Evolutionary conservation across 2,329 filamentous ascomycete genomes (phyloP).

Genomic region (Ilyonectria mors-panacis): DNA sequence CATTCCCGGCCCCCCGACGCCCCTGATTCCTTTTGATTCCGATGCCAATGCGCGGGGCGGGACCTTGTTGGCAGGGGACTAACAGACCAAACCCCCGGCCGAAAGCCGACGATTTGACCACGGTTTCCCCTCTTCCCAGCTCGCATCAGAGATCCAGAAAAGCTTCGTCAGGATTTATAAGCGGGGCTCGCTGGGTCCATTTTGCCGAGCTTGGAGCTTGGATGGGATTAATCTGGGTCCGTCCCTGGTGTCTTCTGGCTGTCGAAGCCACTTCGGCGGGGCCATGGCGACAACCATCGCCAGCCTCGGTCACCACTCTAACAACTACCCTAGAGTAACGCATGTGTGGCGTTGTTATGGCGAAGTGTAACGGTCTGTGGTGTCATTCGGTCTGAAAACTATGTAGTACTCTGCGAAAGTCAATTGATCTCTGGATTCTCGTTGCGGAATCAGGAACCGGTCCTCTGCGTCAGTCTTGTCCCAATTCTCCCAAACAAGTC

Average conservation of each 20-base stretch:
- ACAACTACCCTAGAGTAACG: background rate
- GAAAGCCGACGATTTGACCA: background rate
- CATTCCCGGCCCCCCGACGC: no score
- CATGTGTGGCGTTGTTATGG: background rate
- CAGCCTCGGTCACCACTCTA: no score
- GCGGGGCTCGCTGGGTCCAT: constrained; percentile 24
- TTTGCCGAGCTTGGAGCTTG: background rate
- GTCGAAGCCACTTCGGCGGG: background rate
- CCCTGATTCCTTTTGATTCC: no score
- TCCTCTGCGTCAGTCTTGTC: background rate
- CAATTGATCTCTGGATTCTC: background rate
- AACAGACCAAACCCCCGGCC: background rate
- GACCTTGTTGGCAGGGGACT: no score
- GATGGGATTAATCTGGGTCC: no score
- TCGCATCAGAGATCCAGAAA: constrained; percentile 9
- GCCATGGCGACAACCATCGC: background rate
- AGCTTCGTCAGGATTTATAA: constrained; percentile 32
- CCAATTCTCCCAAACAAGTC: background rate
- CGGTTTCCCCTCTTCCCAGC: background rate
- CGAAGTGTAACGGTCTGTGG: background rate
- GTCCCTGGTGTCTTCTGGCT: no score
- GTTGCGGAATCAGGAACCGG: background rate
- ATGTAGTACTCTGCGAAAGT: background rate
- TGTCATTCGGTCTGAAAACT: background rate
- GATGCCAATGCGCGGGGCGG: background rate